Base-by-base conservation (phyloP, 2,329 filamentous ascomycete genomes). In the Aspergillus ochraceus region DNA sequence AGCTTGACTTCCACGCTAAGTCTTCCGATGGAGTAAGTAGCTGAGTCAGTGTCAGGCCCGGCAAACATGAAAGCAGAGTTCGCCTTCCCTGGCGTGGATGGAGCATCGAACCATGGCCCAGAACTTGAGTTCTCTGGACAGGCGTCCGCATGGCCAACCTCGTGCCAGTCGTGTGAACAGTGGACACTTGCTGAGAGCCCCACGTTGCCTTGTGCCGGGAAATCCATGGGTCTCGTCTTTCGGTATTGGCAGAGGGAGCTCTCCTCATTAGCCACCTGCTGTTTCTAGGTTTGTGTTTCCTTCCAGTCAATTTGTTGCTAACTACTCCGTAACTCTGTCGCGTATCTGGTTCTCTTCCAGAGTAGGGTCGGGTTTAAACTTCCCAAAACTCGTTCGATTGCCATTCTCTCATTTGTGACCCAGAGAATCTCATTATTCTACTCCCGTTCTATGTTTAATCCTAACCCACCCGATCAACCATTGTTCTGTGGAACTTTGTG, bases 141-240 rank as follows among this genome's bases (percentile, higher is more conserved):
- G 26, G 51, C 30, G 2, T 47, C 20, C 45, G 45, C 59, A 58
- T 60, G 55, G 59, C 59, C 26, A 46, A 39, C 59, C 59, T 60
- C 59, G 59, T 60, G 59, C 55, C 39, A 49, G 45, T 39, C 47
- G 55, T 53, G 55, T 60, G 59, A 47, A 45, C 22, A 42, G 19
- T n/a, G 19, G 26, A 47, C 45, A 22, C 45, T 12, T 14, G 9
- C 26, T 0, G 8, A 20, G 19, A 6, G 45, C n/a, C 45, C 19
- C 45, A 24, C 22, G 19, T 22, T 47, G 45, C 45, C 36, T 19
- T 47, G 45, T 20, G 22, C 45, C 22, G 45, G 45, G 45, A 22
- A n/a, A 42, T 42, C 36, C 36, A 42, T 42, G 36, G 36, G 36
- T 47, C 19, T 24, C 4, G 24, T 24, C 24, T 24, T 17, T 24